These are phyloP conservation scores for Triadica sebifera DNA, from an alignment of 345 rosid species.

Conservation along the genomic window DNA sequence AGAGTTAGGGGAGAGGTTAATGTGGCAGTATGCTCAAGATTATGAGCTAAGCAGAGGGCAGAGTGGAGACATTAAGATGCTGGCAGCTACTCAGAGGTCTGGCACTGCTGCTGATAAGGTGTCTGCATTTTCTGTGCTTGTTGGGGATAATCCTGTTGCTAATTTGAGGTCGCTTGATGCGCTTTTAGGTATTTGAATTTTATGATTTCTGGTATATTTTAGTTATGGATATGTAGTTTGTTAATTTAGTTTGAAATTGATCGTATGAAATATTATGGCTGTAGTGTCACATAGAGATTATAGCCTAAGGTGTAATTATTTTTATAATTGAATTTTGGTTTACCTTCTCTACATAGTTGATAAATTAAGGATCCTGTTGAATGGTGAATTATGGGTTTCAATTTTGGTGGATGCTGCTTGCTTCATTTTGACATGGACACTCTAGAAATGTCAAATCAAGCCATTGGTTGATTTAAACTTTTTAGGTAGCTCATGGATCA, in stretches of 20 bases:
- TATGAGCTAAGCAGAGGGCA: constrained; percentile 65
- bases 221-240: background rate
- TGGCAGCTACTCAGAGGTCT: constrained; percentile 77
- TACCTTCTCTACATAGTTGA: background rate
- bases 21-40: constrained; percentile 73
- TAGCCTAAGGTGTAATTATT: background rate
- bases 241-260: background rate
- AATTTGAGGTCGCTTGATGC: constrained; percentile 91
- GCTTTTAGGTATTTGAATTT: constrained; percentile 59
- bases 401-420: background rate
- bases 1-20: constrained; percentile 74
- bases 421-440: background rate
- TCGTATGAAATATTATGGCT: no score
- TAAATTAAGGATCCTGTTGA: background rate
- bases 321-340: background rate
- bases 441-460: background rate
- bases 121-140: constrained; percentile 78
- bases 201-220: background rate
- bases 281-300: background rate
- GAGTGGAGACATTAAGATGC: constrained; percentile 82
- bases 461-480: background rate
- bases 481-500: background rate
- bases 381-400: background rate
- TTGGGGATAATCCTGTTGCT: constrained; percentile 88
- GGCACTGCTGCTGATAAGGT: constrained; percentile 95